Evolutionary conservation across 2,329 filamentous ascomycete species (phyloP), one percentile per base, ranked within the genome.

Genomic region (Xylariaceae sp.): DNA sequence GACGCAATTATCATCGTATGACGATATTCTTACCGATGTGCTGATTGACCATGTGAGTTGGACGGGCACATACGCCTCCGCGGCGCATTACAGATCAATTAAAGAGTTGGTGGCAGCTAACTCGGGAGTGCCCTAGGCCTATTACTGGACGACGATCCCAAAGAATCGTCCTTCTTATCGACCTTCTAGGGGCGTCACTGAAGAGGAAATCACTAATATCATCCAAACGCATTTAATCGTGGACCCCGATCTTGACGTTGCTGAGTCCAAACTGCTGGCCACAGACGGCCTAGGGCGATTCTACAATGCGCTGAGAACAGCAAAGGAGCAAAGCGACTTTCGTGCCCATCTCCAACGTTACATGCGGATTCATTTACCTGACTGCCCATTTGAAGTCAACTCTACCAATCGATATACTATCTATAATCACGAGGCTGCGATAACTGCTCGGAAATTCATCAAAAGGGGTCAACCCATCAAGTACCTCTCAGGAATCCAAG

Each of bases 401-500:
- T 87, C 88, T 16, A 97, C 94, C 34, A 97, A 97, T 70, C 86
- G 94, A 50, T 99, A 97, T 73, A 96, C 91, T 5, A 92, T 97
- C 60, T 85, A 85, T 50, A 89, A 86, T 29, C 89, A 95, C 60
- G 94, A 99, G 71, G 94, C 94, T 10, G 86, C 89, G 18, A 83
- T 96, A 43, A 88, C 87, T 2, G 92, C 95, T 9, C 83, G 94
- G 41, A 85, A 81, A 56, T 80, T 80, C 50, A 94, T 97, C 65
- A 84, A 81, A 63, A 87, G 85, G 61, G 89, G 92, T 57, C 89
- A 96, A 67, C 83, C 86, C 37, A 86, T 99, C 73, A 96, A 92
- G 71, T 95, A 96, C 67, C 79, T 99, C 7, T 87, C 84, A 7
- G 94, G 94, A 1, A 94, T 95, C 12, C 88, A 96, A 66, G 92